These are phyloP conservation scores for Penicillium sp. DNA, from an alignment of 2,329 filamentous ascomycete species.

Conservation along the genomic window DNA sequence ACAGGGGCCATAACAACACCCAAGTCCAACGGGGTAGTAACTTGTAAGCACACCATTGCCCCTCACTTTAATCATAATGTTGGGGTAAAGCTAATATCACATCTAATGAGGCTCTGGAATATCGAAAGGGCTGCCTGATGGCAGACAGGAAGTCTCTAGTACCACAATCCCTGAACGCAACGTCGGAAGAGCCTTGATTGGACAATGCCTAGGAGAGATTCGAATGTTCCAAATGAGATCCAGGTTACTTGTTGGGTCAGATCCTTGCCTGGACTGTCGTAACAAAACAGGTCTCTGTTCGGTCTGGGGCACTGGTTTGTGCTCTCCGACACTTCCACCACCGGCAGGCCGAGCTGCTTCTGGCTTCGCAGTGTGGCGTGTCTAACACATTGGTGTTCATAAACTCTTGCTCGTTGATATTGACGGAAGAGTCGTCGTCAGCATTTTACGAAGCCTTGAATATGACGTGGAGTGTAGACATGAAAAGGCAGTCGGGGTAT, in stretches of 20 bases:
- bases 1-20: conserved; percentile 1
- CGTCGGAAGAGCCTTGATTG: conserved; percentile 19
- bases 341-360: neutral
- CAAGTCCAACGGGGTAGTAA: neutral
- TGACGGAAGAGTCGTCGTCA: neutral
- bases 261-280: conserved; percentile 11
- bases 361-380: neutral
- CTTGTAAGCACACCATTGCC: neutral
- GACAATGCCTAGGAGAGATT: conserved; percentile 7
- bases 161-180: conserved; percentile 10
- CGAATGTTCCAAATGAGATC: conserved; percentile 6
- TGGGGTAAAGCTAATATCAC: neutral
- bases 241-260: conserved; percentile 1
- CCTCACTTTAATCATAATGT: neutral
- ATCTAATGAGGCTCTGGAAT: neutral
- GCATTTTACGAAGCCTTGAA: neutral
- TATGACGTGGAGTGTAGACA: neutral
- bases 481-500: neutral
- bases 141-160: neutral
- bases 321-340: conserved; percentile 14
- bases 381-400: neutral
- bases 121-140: conserved; percentile 4
- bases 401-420: neutral
- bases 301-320: conserved; percentile 11
- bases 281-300: neutral